phyloP scores from a whole-genome alignment of 164 flowering plant species.

The Nymphaea colorata region DNA sequence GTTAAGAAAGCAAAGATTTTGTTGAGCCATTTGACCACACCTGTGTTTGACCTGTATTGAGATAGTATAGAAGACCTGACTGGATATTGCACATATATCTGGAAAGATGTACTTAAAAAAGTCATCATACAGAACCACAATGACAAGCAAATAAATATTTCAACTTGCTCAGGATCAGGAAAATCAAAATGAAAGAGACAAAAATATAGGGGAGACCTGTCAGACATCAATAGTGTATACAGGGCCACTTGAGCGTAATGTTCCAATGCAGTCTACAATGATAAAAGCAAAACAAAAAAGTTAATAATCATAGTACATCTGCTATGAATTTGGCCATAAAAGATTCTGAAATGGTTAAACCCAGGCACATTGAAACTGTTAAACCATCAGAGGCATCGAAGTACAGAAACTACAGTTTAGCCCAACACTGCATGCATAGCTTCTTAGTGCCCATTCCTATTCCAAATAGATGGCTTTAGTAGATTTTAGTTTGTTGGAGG shows the following conservation, averaged over 20 bases:
- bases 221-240: slow-evolving; percentile 94
- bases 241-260: slow-evolving; percentile 90
- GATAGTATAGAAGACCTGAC: slow-evolving; percentile 83
- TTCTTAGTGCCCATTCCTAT: too few species aligned
- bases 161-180: background rate
- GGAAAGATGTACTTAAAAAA: slow-evolving; percentile 3
- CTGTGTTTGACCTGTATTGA: slow-evolving; percentile 85
- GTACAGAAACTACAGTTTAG: too few species aligned
- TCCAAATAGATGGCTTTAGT: too few species aligned
- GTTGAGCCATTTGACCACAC: slow-evolving; percentile 15
- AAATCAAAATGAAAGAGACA: background rate
- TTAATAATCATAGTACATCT: too few species aligned
- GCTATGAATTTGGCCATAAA: too few species aligned
- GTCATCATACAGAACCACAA: background rate
- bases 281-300: slow-evolving; percentile 6
- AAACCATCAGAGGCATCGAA: too few species aligned
- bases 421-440: too few species aligned
- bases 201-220: slow-evolving; percentile 35
- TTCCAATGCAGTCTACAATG: slow-evolving; percentile 73
- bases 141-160: slow-evolving; percentile 1
- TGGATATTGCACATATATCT: slow-evolving; percentile 68
- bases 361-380: too few species aligned
- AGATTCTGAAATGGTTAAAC: too few species aligned
- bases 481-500: too few species aligned
- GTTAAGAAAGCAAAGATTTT: too few species aligned